Percentiles rank a stretch among this genome's conserved stretches.
Evolutionary conservation across 1,284 basidiomycete genomes (phyloP).

Genomic region (Austropuccinia psidii): DNA sequence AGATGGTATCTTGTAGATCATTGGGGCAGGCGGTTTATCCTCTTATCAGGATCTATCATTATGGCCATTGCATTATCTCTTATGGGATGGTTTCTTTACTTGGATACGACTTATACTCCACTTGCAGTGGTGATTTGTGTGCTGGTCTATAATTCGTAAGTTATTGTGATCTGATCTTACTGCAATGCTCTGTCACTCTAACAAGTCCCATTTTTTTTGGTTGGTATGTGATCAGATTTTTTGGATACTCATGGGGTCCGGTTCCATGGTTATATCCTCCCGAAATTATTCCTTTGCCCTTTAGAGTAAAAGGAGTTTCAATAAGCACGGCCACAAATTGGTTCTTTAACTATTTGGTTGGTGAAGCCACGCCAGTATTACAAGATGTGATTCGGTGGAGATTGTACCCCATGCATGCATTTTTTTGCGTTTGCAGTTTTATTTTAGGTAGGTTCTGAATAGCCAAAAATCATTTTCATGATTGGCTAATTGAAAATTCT

Average conservation of each 20-base stretch:
- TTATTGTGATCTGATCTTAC: slow-evolving; percentile 46
- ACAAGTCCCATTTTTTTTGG: background rate
- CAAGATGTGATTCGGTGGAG: slow-evolving; percentile 87
- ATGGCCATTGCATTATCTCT: slow-evolving; percentile 67
- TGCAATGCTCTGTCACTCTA: background rate
- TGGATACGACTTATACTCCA: slow-evolving; percentile 61
- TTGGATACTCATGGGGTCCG: slow-evolving; percentile 49
- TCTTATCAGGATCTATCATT: slow-evolving; percentile 81
- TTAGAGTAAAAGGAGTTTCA: slow-evolving; percentile 89
- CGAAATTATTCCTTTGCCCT: slow-evolving; percentile 80
- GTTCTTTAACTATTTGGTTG: slow-evolving; percentile 55
- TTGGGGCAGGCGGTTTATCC: slow-evolving; percentile 79
- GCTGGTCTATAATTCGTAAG: slow-evolving; percentile 86
- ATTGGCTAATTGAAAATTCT: background rate
- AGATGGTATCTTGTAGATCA: slow-evolving; percentile 94
- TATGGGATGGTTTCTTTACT: slow-evolving; percentile 86
- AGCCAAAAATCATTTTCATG: background rate
- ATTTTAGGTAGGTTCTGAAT: slow-evolving; percentile 56
- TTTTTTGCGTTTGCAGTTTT: slow-evolving; percentile 83
- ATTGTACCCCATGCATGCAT: slow-evolving; percentile 91
- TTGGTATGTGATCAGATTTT: background rate
- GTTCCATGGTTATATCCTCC: slow-evolving; percentile 47
- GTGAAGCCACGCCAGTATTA: slow-evolving; percentile 76
- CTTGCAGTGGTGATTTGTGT: slow-evolving; percentile 85
- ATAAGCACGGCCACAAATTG: slow-evolving; percentile 69